Base-by-base conservation (phyloP, 2,329 filamentous ascomycete species). In the Incumbomyces delicatus region DNA sequence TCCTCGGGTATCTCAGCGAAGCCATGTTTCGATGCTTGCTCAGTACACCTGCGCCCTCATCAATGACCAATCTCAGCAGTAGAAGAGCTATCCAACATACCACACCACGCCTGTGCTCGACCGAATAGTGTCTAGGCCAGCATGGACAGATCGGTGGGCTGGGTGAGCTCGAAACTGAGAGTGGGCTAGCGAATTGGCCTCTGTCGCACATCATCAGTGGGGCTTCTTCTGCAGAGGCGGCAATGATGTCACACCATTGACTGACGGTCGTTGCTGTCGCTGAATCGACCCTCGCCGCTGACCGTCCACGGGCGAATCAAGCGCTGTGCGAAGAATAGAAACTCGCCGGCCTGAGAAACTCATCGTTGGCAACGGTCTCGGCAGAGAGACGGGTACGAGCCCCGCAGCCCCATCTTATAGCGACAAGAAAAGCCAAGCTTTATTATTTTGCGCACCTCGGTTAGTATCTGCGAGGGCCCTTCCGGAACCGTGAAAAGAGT, bases 101-200 rank as follows among this genome's bases (percentile, higher is more conserved):
- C 90, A 95, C 53, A 95, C 85, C 3, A 95, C 90, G 66, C 90
- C 90, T 12, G 90, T 96, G 13, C 86, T 94, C 37, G 87, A 85
- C 65, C 88, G 80, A 51, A 81, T 85, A 46, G 87, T 84, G 61
- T 95, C 89, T 55, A 95, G 82, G 58, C 89, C 90, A 50, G 89
- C 87, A 65, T 95, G 89, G 40, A 87, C 83, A 63, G 86, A 81
- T 70, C 94, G 88, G 49, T 89, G 89, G 66, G 92, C 87, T 67
- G 95, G 89, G 54, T 87, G 86, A 62, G 81, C 80, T 58, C 89
- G 85, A 71, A 95, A 95, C 63, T 94, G 85, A 53, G 83, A 79
- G 67, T 95, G 89, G 61, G 88, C 84, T 64, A 85, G 83, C 59
- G 87, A 94, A 60, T 77, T 80, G 55, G 81, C 75, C 71, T 95